These are phyloP conservation scores for Cicer yamashitae DNA, from an alignment of 306 rosid genomes.

Conservation along the genomic window DNA sequence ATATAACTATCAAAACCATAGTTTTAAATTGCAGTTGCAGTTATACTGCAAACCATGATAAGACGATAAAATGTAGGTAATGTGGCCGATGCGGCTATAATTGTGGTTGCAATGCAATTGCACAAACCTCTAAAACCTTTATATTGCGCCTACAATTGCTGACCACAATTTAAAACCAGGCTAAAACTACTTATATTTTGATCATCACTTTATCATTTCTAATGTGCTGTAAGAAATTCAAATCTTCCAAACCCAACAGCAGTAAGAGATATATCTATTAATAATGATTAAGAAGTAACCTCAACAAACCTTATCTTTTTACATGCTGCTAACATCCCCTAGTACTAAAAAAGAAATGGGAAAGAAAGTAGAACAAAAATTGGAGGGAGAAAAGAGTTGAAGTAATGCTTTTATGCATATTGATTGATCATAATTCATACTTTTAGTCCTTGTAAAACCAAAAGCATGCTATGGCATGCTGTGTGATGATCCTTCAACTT, in stretches of 20 bases:
- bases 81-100: no score
- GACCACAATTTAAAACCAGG: no score
- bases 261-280: constrained; percentile 27
- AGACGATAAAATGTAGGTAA: no score
- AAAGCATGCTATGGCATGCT: constrained; percentile 2
- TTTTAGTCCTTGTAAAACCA: constrained; percentile 23
- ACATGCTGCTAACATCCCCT: constrained; percentile 54
- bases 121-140: no score
- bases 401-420: constrained; percentile 41
- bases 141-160: no score
- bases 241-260: not conserved
- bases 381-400: constrained; percentile 21
- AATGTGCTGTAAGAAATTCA: not conserved
- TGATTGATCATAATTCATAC: constrained; percentile 8
- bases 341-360: constrained; percentile 32
- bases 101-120: no score
- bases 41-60: no score
- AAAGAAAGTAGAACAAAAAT: constrained; percentile 38
- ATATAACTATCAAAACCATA: not conserved
- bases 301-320: constrained; percentile 45
- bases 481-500: constrained; percentile 25
- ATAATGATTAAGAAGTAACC: constrained; percentile 34
- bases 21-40: no score
- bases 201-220: not conserved
- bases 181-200: not conserved